A percentile compares a stretch with the other conserved stretches of the same genome.
These are phyloP conservation scores for Penicillium fimorum DNA, from an alignment of 495 filamentous ascomycete genomes.

Conservation along the genomic window DNA sequence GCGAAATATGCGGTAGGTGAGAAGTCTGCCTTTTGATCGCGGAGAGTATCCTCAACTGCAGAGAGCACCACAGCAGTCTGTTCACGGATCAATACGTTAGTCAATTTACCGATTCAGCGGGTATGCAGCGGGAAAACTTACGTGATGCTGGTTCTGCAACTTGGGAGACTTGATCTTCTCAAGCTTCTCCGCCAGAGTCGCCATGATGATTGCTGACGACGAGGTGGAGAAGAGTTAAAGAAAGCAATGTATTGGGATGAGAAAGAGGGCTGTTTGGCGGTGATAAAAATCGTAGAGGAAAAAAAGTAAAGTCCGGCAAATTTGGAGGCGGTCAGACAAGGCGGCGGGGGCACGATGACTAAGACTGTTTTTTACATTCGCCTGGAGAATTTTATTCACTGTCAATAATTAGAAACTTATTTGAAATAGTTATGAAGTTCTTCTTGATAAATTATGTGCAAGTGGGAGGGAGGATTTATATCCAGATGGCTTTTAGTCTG, in stretches of 20 bases:
- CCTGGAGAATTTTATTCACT: background rate
- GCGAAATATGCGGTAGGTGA: slow-evolving; percentile 92
- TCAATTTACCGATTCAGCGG: slow-evolving; percentile 1
- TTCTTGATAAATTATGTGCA: background rate
- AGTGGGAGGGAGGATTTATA: background rate
- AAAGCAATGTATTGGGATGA: slow-evolving; percentile 6
- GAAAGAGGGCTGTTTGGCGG: slow-evolving; percentile 13
- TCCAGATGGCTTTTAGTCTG: background rate
- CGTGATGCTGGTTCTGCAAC: slow-evolving; percentile 91
- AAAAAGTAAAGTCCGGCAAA: slow-evolving; percentile 13
- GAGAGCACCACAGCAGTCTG: slow-evolving; percentile 85
- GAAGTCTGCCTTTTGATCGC: slow-evolving; percentile 75
- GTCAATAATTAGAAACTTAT: background rate
- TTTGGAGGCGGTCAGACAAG: slow-evolving; percentile 4
- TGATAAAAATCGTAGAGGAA: slow-evolving; percentile 13
- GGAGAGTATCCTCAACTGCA: slow-evolving; percentile 88
- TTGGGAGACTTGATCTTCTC: slow-evolving; percentile 96
- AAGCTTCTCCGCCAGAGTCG: slow-evolving; percentile 85
- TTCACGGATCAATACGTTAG: slow-evolving; percentile 5
- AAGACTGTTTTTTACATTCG: background rate
- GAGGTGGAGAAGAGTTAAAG: slow-evolving; percentile 23
- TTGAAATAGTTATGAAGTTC: background rate
- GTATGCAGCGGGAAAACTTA: slow-evolving; percentile 41
- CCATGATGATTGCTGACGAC: slow-evolving; percentile 43
- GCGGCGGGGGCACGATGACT: background rate